Percentiles rank a stretch among this genome's conserved stretches.
Conservation (phyloP, 345 rosid genomes). For the rapeseed (Brassica napus) region Da-Ae NC_063450.1:33613501-33614000, state of each 20-base stretch:
- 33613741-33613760: conserved; percentile 41
- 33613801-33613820: conserved; percentile 28
- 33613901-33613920: conserved; percentile 19
- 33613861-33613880: not conserved
- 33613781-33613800: conserved; percentile 27
- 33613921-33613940: conserved; percentile 30
- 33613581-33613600: conserved; percentile 8
- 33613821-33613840: conserved; percentile 17
- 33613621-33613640: conserved; percentile 27
- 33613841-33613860: conserved; percentile 10
- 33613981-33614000: conserved; percentile 14
- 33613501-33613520: not conserved
- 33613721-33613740: conserved; percentile 53
- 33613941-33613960: conserved; percentile 24
- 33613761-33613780: conserved; percentile 26
- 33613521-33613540: not conserved
- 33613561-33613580: not conserved
- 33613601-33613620: conserved; percentile 33
- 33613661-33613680: conserved; percentile 45
- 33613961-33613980: conserved; percentile 36
- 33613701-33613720: conserved; percentile 51
- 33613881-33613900: conserved; percentile 15
- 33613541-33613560: not conserved
- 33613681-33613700: conserved; percentile 52
- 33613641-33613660: conserved; percentile 41